phyloP scores from a whole-genome alignment of 2,329 filamentous ascomycete species.

The Talaromyces atroroseus region DNA sequence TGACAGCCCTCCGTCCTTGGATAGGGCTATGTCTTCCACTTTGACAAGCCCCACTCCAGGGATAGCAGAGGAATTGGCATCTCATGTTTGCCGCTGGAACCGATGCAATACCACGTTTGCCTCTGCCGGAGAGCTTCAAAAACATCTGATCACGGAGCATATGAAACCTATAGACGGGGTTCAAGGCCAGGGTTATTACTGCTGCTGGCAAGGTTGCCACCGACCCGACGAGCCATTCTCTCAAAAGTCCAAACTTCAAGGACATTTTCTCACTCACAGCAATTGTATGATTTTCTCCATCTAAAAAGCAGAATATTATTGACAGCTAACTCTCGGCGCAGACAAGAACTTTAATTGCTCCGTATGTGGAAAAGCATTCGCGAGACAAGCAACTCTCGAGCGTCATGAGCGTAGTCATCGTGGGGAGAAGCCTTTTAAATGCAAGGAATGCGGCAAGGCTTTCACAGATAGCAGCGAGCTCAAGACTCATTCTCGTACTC shows the following conservation, averaged over 20 bases:
- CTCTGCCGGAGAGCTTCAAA: slow-evolving; percentile 33
- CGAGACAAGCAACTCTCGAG: slow-evolving; percentile 39
- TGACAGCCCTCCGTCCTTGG: slow-evolving; percentile 33
- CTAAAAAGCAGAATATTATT: not conserved
- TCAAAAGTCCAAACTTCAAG: slow-evolving; percentile 42
- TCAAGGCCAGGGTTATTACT: slow-evolving; percentile 40
- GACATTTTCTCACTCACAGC: slow-evolving; percentile 41
- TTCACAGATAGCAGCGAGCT: slow-evolving; percentile 43
- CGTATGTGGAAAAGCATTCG: slow-evolving; percentile 38
- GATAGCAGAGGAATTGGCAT: slow-evolving; percentile 24
- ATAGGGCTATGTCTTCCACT: slow-evolving; percentile 29
- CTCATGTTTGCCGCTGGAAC: slow-evolving; percentile 37
- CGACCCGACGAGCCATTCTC: slow-evolving; percentile 40
- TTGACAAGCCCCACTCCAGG: slow-evolving; percentile 33
- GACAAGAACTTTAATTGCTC: slow-evolving; percentile 40
- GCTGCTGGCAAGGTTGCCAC: slow-evolving; percentile 39
- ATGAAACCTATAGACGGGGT: slow-evolving; percentile 33
- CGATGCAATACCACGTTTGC: slow-evolving; percentile 33
- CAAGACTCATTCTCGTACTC: slow-evolving; percentile 40
- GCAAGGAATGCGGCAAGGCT: slow-evolving; percentile 36
- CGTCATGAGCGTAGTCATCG: slow-evolving; percentile 41
- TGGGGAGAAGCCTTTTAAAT: slow-evolving; percentile 40
- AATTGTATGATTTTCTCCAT: slow-evolving; percentile 30
- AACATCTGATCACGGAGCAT: slow-evolving; percentile 34
- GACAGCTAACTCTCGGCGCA: slow-evolving; percentile 16